Evolutionary conservation across 352 stramenopile species (phyloP).

Genomic region (Discostella stelligera): DNA sequence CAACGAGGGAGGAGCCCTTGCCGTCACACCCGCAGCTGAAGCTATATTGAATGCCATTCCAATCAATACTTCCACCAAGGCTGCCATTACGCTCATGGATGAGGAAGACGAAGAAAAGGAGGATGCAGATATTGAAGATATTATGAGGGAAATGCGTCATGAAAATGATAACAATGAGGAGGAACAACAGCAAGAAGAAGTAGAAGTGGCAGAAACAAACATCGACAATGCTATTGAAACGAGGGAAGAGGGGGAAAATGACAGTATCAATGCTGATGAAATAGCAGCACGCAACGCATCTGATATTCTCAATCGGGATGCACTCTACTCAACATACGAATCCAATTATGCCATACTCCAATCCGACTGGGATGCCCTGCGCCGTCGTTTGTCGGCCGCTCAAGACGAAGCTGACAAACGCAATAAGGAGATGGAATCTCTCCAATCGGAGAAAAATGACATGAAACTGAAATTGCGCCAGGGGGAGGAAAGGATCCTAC

Average conservation of each 20-base stretch:
- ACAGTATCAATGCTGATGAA: neutral
- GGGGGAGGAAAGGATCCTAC: neutral
- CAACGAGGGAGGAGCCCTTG: neutral
- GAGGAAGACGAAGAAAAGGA: conserved; percentile 15
- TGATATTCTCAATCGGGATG: conserved; percentile 28
- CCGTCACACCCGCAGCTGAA: conserved; percentile 10
- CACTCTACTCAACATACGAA: conserved; percentile 44
- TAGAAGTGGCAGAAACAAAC: no score
- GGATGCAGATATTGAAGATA: neutral
- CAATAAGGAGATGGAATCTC: neutral
- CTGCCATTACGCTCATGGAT: neutral
- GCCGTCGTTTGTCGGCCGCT: neutral
- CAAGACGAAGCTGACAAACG: conserved; percentile 5
- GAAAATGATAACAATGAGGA: neutral
- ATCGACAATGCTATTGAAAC: neutral
- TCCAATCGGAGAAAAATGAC: conserved; percentile 18
- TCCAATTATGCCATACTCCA: conserved; percentile 30
- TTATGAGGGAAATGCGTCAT: neutral
- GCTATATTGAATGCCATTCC: conserved; percentile 13
- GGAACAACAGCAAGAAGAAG: neutral
- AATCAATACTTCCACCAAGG: neutral
- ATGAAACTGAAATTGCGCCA: conserved; percentile 6
- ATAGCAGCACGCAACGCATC: conserved; percentile 31
- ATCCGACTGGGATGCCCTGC: conserved; percentile 37
- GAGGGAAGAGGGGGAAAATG: neutral